Evolutionary conservation across 1,139 yeast species (phyloP).

Genomic region (Tardiomyces digboiensis): DNA sequence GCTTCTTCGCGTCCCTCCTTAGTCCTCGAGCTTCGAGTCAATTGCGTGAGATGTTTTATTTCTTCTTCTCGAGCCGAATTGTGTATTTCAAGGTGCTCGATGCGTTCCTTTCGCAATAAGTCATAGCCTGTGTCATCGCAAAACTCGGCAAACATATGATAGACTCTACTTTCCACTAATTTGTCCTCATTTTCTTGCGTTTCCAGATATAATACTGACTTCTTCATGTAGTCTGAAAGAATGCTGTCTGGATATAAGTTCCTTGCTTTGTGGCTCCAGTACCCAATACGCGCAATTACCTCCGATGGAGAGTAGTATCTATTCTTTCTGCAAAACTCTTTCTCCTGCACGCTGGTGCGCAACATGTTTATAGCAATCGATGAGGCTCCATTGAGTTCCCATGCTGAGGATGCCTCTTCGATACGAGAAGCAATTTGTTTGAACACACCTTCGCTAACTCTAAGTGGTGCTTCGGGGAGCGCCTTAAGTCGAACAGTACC

Average conservation of each 20-base stretch:
- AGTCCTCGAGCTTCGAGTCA: constrained; percentile 18
- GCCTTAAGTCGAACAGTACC: background rate
- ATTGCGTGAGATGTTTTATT: constrained; percentile 35
- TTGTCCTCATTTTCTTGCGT: constrained; percentile 5
- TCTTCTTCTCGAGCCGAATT: constrained; percentile 32
- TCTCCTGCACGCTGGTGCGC: background rate
- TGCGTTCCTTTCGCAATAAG: constrained; percentile 34
- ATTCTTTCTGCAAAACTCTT: background rate
- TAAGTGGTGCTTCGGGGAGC: background rate
- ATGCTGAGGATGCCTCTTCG: background rate
- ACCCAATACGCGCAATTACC: constrained; percentile 2
- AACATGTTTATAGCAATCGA: background rate
- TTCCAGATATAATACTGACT: constrained; percentile 1
- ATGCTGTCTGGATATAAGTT: constrained; percentile 4
- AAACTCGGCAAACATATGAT: constrained; percentile 55
- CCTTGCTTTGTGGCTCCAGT: background rate
- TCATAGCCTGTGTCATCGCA: constrained; percentile 58
- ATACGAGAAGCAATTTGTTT: background rate
- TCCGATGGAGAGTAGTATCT: background rate
- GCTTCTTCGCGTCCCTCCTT: background rate
- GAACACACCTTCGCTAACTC: background rate
- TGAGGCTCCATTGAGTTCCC: background rate
- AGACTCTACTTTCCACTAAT: constrained; percentile 37
- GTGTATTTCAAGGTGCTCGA: constrained; percentile 35
- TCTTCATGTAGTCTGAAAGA: constrained; percentile 5